A percentile compares a stretch with the other conserved stretches of the same genome.
phyloP scores from a whole-genome alignment of 371 early-diverging fungal genomes.

The Saksenaea vasiformis region DNA sequence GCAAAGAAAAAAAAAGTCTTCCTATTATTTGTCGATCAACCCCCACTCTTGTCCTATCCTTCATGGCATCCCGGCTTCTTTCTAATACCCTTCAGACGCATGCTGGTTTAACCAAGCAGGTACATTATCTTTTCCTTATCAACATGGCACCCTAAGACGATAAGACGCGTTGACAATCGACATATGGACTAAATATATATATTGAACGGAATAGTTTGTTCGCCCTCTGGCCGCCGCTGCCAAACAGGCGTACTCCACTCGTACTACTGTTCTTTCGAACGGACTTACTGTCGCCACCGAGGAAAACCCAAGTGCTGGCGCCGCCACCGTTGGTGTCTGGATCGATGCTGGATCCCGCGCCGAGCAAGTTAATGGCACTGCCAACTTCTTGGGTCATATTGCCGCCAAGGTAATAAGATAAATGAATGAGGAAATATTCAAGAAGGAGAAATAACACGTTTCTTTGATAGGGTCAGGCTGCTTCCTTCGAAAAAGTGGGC shows the following conservation, averaged over 20 bases:
- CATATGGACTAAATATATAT: neutral
- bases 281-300: slow-evolving; percentile 95
- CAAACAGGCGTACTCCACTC: slow-evolving; percentile 41
- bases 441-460: slow-evolving; percentile 84
- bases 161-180: neutral
- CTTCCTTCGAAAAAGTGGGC: slow-evolving; percentile 84
- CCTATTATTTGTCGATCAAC: neutral
- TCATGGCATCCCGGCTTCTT: slow-evolving; percentile 28
- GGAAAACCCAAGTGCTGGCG: slow-evolving; percentile 81
- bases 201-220: slow-evolving; percentile 9
- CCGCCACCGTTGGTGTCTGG: slow-evolving; percentile 97
- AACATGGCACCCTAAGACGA: neutral
- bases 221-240: slow-evolving; percentile 26
- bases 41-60: slow-evolving; percentile 4
- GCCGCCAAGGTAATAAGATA: slow-evolving; percentile 82
- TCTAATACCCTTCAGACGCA: slow-evolving; percentile 25
- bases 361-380: slow-evolving; percentile 91
- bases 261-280: slow-evolving; percentile 82
- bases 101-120: slow-evolving; percentile 22
- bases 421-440: slow-evolving; percentile 78
- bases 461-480: slow-evolving; percentile 82
- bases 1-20: neutral
- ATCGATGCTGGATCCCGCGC: slow-evolving; percentile 93
- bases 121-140: slow-evolving; percentile 3
- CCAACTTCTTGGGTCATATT: slow-evolving; percentile 97